phyloP scores from a whole-genome alignment of 768 basidiomycete genomes.

The Fomitopsis serialis region DNA sequence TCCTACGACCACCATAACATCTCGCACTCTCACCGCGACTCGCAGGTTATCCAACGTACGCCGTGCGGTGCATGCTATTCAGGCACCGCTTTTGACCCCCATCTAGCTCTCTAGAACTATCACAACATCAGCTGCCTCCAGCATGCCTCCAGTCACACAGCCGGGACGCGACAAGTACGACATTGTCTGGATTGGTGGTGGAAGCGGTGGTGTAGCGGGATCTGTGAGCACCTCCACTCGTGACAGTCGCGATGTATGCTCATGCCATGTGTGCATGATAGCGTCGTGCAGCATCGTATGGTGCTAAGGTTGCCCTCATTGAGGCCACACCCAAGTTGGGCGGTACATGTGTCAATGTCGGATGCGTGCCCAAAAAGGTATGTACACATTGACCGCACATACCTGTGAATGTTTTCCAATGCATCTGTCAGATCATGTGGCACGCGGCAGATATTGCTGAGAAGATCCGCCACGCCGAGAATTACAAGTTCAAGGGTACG shows the following conservation, averaged over 20 bases:
- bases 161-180: conserved; percentile 70
- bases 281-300: conserved; percentile 89
- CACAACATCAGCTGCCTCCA: neutral
- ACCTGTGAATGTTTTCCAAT: neutral
- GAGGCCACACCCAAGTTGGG: conserved; percentile 74
- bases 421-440: conserved; percentile 88
- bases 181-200: conserved; percentile 86
- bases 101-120: neutral
- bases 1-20: neutral
- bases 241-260: neutral
- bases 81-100: neutral
- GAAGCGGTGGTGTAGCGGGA: conserved; percentile 87
- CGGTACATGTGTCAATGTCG: conserved; percentile 98
- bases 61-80: neutral
- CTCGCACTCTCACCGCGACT: neutral
- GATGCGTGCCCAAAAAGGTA: conserved; percentile 97
- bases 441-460: conserved; percentile 89
- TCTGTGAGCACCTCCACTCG: conserved; percentile 47
- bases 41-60: conserved; percentile 1
- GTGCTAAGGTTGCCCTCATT: conserved; percentile 88
- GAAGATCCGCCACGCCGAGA: conserved; percentile 71
- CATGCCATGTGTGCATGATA: conserved; percentile 26
- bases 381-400: conserved; percentile 7
- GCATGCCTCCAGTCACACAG: conserved; percentile 68
- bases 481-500: conserved; percentile 66